Evolutionary conservation across 306 rosid genomes (phyloP).

Genomic region (Corylus avellana): DNA sequence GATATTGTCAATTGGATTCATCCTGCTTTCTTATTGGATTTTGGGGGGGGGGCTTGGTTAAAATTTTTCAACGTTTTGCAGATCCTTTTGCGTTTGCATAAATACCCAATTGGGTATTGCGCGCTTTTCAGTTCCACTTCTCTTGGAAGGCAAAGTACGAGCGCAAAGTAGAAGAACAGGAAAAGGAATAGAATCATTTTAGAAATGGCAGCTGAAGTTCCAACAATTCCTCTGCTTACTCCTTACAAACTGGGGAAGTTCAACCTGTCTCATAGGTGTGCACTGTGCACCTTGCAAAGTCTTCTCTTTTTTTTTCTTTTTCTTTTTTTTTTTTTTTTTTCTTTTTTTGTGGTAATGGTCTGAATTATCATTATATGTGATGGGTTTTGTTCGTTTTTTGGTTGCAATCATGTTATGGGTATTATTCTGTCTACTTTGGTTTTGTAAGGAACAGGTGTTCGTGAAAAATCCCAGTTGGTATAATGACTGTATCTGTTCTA

Average conservation of each 20-base stretch:
- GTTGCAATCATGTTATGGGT: background rate
- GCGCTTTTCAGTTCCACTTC: background rate
- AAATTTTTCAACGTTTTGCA: no score
- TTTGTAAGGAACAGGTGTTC: no score
- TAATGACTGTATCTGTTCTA: background rate
- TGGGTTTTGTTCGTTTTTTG: background rate
- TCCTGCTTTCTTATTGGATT: no score
- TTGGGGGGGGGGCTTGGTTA: no score
- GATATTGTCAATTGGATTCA: no score
- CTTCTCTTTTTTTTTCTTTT: background rate
- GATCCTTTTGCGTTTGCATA: background rate
- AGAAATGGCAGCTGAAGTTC: background rate
- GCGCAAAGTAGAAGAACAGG: background rate
- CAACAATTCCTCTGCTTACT: background rate
- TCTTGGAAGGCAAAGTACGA: background rate
- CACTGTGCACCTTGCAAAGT: background rate
- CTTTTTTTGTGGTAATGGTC: background rate
- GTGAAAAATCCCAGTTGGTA: background rate
- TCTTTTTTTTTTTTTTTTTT: background rate
- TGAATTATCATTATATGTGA: background rate
- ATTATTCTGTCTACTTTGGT: background rate
- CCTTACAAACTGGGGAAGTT: conserved; percentile 3
- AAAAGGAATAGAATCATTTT: background rate
- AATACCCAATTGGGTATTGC: background rate
- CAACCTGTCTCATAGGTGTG: background rate